Percentiles rank a stretch among this genome's conserved stretches.
Conservation (phyloP, 192 early-diverging fungal species). For the Backusella tarrabulga region DNA sequence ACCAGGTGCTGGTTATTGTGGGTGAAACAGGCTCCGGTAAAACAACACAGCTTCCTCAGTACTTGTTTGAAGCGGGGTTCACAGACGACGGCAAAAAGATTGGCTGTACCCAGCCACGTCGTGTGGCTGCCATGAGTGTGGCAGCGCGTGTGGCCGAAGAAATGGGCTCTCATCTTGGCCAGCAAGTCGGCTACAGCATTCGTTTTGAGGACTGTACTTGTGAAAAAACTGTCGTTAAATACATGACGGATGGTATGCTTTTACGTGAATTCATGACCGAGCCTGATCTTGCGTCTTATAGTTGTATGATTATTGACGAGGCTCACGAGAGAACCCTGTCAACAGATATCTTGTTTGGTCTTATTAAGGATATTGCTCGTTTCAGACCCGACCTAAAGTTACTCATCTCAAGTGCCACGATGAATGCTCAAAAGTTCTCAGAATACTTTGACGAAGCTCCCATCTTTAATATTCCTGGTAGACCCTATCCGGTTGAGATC, state of each 20-base stretch:
- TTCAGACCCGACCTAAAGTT: constrained; percentile 93
- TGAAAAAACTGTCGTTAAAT: constrained; percentile 93
- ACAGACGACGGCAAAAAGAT: constrained; percentile 83
- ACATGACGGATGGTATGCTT: constrained; percentile 99
- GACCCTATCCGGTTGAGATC: constrained; percentile 90
- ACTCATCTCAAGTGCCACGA: constrained; percentile 95
- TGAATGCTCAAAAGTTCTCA: constrained; percentile 96
- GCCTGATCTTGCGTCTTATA: constrained; percentile 88
- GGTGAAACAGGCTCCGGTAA: constrained; percentile 99
- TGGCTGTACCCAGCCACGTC: constrained; percentile 97
- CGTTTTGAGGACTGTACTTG: constrained; percentile 98
- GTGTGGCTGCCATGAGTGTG: constrained; percentile 98
- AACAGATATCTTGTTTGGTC: constrained; percentile 95
- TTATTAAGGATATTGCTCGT: constrained; percentile 94
- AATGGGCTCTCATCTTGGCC: constrained; percentile 89
- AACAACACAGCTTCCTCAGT: constrained; percentile 98
- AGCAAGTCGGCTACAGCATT: constrained; percentile 95
- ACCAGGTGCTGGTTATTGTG: constrained; percentile 90
- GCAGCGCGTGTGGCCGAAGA: constrained; percentile 97
- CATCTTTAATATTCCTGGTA: constrained; percentile 93
- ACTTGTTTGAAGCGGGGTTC: constrained; percentile 94
- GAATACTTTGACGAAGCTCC: constrained; percentile 94
- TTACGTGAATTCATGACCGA: constrained; percentile 97
- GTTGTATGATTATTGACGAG: constrained; percentile 96
- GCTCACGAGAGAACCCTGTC: constrained; percentile 97